A percentile compares a stretch with the other conserved stretches of the same genome.
Conservation (phyloP, 176 grass and related monocot genomes). For the Lolium rigidum region DNA sequence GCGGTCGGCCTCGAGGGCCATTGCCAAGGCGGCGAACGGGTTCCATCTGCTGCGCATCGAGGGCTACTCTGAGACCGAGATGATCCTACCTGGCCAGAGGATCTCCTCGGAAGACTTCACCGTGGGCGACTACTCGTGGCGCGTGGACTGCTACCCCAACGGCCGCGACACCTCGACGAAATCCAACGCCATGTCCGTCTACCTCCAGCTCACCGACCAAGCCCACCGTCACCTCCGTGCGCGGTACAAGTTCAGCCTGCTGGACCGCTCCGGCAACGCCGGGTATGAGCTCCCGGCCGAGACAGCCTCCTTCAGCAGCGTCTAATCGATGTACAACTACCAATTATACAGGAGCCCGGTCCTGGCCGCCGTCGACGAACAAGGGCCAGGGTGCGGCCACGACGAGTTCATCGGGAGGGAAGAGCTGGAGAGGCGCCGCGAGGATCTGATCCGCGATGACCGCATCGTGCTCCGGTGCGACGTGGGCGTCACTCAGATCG, state of each 20-base stretch:
- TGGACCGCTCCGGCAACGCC: neutral
- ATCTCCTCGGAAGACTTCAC: neutral
- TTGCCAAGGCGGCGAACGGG: neutral
- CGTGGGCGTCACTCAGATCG: neutral
- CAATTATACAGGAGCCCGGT: too few relatives aligned
- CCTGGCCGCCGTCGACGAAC: neutral
- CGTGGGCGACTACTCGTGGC: neutral
- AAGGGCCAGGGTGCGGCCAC: neutral
- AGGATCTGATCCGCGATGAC: conserved; percentile 1
- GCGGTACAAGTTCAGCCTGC: neutral
- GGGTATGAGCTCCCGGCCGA: neutral
- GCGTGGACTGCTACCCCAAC: neutral
- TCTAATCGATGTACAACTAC: too few relatives aligned
- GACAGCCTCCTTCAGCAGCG: neutral
- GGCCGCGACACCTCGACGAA: neutral
- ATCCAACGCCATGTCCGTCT: neutral
- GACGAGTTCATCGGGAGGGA: conserved; percentile 6
- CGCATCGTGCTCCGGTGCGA: neutral
- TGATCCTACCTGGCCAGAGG: neutral
- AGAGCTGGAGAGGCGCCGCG: conserved; percentile 1
- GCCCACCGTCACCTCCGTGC: neutral
- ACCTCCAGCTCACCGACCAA: neutral
- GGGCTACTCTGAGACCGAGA: neutral
- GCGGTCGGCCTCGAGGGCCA: neutral
- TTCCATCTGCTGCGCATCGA: conserved; percentile 3